These are phyloP conservation scores for Glomus cerebriforme DNA, from an alignment of 192 early-diverging fungal genomes.

Conservation along the genomic window DNA sequence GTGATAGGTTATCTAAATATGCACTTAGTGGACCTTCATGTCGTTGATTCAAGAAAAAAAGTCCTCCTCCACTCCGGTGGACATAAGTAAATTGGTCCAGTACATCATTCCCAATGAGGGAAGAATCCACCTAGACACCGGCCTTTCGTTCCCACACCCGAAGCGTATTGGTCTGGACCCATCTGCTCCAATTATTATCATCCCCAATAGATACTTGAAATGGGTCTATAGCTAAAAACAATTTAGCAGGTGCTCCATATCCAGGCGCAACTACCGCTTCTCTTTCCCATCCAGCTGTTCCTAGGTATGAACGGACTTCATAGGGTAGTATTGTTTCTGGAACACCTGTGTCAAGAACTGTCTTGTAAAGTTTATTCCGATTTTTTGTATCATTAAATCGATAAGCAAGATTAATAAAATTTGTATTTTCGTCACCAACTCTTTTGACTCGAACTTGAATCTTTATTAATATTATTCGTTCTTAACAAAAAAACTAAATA, in stretches of 20 bases:
- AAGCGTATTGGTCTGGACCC: neutral
- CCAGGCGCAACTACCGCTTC: neutral
- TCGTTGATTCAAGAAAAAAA: neutral
- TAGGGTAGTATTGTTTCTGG: slow-evolving; percentile 9
- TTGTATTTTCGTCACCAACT: neutral
- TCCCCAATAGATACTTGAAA: slow-evolving; percentile 21
- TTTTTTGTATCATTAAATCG: neutral
- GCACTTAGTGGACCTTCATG: neutral
- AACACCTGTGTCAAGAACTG: slow-evolving; percentile 2
- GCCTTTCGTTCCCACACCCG: neutral
- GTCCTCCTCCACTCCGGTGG: neutral
- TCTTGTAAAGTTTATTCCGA: slow-evolving; percentile 9
- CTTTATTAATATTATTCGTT: slow-evolving; percentile 21
- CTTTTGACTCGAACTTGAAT: slow-evolving; percentile 14
- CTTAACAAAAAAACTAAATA: neutral
- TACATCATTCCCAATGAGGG: neutral
- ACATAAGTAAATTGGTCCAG: slow-evolving; percentile 17
- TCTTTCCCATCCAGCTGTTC: neutral
- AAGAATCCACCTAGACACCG: neutral
- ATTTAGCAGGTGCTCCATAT: neutral
- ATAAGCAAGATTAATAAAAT: neutral
- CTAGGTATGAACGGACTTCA: neutral
- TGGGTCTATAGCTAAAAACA: neutral
- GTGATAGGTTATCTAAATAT: neutral
- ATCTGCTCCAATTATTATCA: slow-evolving; percentile 17